phyloP scores from a whole-genome alignment of 306 rosid genomes.

The Senna siamea region DNA sequence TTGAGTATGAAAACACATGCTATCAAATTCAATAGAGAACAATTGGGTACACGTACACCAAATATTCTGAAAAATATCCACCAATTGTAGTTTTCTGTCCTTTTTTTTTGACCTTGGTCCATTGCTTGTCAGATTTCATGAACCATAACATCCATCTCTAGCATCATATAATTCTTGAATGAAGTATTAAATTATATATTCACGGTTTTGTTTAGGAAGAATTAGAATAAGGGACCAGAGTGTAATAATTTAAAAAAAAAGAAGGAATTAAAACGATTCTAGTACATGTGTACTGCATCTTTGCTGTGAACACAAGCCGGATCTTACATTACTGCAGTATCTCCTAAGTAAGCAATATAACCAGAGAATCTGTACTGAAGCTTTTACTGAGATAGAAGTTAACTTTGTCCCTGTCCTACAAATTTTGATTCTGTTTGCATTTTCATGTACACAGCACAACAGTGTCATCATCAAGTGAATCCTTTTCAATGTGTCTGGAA shows the following conservation, averaged over 20 bases:
- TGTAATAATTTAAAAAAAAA: not conserved
- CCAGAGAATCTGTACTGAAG: slow-evolving; percentile 19
- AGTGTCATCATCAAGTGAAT: not conserved
- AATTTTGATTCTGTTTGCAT: slow-evolving; percentile 4
- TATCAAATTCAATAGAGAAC: not conserved
- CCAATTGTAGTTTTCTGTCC: not conserved
- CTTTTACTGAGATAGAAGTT: not conserved
- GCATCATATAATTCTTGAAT: slow-evolving; percentile 11
- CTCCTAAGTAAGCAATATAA: not conserved
- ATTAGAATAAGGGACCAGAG: not conserved
- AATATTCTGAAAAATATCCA: slow-evolving; percentile 2
- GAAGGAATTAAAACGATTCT: not conserved
- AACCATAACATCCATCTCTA: not conserved
- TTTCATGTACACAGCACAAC: not conserved
- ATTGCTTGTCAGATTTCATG: not conserved
- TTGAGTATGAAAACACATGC: not conserved
- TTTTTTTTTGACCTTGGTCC: not conserved
- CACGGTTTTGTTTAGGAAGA: not conserved
- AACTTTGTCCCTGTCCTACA: not conserved
- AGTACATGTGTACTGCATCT: not conserved
- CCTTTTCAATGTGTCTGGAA: not conserved
- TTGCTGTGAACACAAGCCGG: not conserved
- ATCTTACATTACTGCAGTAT: too few relatives aligned
- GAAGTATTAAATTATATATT: not conserved
- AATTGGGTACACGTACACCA: not conserved